Conservation (phyloP, 192 early-diverging fungal genomes). For the Thamnidium elegans region DNA sequence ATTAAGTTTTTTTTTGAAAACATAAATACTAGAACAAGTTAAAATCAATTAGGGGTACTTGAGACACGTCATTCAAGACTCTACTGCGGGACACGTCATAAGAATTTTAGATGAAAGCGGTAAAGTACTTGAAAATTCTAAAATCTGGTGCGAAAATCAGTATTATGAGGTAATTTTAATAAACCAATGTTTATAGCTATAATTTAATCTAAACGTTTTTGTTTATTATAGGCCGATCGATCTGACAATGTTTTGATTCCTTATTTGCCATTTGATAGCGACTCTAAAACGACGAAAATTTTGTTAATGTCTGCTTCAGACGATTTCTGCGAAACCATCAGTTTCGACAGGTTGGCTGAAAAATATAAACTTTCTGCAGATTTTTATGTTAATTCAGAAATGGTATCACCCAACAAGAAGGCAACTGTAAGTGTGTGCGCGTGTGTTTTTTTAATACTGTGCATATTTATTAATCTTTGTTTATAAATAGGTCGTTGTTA, state of each 20-base stretch:
- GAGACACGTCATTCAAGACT: conserved; percentile 39
- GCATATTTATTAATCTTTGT: background rate
- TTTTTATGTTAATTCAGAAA: conserved; percentile 43
- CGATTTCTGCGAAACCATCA: conserved; percentile 34
- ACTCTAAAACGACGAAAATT: background rate
- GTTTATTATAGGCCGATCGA: conserved; percentile 33
- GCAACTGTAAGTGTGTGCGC: conserved; percentile 36
- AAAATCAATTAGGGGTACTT: conserved; percentile 37
- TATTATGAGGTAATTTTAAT: conserved; percentile 40
- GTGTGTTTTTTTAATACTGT: background rate
- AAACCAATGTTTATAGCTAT: background rate
- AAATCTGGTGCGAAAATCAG: conserved; percentile 37
- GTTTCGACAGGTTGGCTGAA: conserved; percentile 27
- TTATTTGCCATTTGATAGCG: conserved; percentile 20
- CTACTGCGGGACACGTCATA: conserved; percentile 44
- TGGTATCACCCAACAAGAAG: conserved; percentile 24
- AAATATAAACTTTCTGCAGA: conserved; percentile 33
- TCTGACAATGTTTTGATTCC: conserved; percentile 43
- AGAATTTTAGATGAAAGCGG: conserved; percentile 42
- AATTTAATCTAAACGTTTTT: no score
- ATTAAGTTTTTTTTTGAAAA: no score
- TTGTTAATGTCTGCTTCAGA: conserved; percentile 31
- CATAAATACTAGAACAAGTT: background rate
- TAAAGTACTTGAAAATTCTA: conserved; percentile 20
- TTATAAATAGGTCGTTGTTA: conserved; percentile 20